Evolutionary conservation across 148 eudicot genomes (phyloP), one percentile per base, ranked within the genome.

Genomic region (Gaultheria prostrata): DNA sequence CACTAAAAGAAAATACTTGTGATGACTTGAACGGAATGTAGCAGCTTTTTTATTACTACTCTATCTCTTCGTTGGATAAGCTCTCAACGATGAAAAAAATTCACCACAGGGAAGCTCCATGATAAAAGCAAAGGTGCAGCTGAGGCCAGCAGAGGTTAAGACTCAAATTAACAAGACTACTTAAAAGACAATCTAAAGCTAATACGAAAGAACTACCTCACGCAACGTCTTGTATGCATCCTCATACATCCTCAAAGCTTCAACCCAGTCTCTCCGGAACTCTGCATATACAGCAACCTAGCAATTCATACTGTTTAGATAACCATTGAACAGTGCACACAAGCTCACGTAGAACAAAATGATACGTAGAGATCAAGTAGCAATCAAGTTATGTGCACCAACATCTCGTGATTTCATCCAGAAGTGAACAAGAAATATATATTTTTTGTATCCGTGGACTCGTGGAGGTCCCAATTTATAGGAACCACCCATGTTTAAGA

Each of bases 261-360:
- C 99, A 84, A 89, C 93, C 99, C 99, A 97, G 86, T 97, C 99
- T 85, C 98, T 92, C 39, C 96, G 93, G 81, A 94, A 97, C 85
- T 97, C 99, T 83, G 99, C 99, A 90, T 92, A 95, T 71, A 97
- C 93, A 87, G 99, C 98, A 92, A 90, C 99, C 99, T 97, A 87
- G 93, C 82, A 91, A 88, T 83, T 86, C 85, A 87, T 67, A 86
- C 74, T 71, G 72, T 85, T 77, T 71, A 86, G 82, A 85, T 76
- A 59, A 76, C 50, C 28, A 77, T 39, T 46, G 30, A 65, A 80
- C 46, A 86, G 70, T 78, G 7, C 39, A 53, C 13, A 49, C 26
- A 77, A 81, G 15, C 59, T 30, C 69, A 33, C 32, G 9, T 12
- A 54, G 81, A 28, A 79, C 70, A 79, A 54, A 53, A 18, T 15